Conservation (phyloP, 306 rosid genomes). For the Castanea mollissima region DNA sequence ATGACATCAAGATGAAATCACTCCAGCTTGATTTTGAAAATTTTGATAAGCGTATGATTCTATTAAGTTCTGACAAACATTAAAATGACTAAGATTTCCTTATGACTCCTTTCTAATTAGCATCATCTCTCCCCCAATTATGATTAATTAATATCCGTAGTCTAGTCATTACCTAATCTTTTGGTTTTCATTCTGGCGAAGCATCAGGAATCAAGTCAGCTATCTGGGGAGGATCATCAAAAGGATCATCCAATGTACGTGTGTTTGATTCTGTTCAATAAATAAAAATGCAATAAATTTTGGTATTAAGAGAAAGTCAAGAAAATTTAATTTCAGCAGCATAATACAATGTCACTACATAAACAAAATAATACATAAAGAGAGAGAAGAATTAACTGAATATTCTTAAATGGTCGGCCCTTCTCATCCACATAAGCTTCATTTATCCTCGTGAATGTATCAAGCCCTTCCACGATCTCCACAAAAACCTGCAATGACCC, state of each 20-base stretch:
- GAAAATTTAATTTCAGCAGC: neutral
- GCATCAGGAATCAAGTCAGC: constrained; percentile 66
- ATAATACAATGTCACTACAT: neutral
- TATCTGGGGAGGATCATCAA: constrained; percentile 79
- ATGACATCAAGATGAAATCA: neutral
- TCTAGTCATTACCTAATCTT: constrained; percentile 60
- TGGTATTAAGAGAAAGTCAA: neutral
- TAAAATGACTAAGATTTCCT: constrained; percentile 2
- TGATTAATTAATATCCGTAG: neutral
- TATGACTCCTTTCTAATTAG: neutral
- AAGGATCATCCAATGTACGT: constrained; percentile 93
- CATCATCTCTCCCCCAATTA: constrained; percentile 12
- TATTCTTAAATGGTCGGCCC: constrained; percentile 79
- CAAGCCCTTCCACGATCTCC: constrained; percentile 87
- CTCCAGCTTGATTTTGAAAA: neutral
- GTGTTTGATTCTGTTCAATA: constrained; percentile 73
- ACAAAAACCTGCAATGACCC: constrained; percentile 64
- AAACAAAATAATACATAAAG: neutral
- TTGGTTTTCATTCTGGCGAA: constrained; percentile 91
- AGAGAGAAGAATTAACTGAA: constrained; percentile 44
- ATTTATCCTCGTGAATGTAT: constrained; percentile 84
- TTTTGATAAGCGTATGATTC: neutral
- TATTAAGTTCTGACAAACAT: neutral
- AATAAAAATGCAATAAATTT: constrained; percentile 18
- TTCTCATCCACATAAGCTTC: constrained; percentile 88